Base-by-base conservation (phyloP, 2,329 filamentous ascomycete species). In the Thielaviopsis ethacetica region DNA sequence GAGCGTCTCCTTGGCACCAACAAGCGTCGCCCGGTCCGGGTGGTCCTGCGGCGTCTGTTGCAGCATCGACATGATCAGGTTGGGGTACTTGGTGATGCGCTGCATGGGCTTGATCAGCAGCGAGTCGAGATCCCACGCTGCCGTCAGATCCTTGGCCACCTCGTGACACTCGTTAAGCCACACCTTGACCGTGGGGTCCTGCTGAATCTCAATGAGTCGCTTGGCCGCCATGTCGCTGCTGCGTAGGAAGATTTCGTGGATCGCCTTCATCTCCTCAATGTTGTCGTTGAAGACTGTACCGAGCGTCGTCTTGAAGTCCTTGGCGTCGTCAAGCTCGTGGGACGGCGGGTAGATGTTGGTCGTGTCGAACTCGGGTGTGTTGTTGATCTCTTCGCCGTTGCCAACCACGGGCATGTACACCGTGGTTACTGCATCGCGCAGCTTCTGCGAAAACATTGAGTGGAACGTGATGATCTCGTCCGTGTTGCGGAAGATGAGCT, bases 71-170 rank as follows among this genome's bases (percentile, higher is more conserved):
- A 83, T 82, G 52, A 98, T 81, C 49, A 98, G 76, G 53, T 95
- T 83, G 3, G 90, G 90, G 67, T 97, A 98, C 67, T 96, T 96
- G 38, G 91, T 84, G 62, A 97, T 85, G 54, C 93, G 83, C 71
- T 98, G 93, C 69, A 95, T 91, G 1, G 93, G 93, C 71, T 98
- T 98, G 67, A 98, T 91, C 21, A 98, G 79, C n/a, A 98, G 76
- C 0, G 93, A 95, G 69, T 96, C 91, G 62, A 98, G 72, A 69
- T 95, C 88, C 93, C 93, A 98, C 0, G 93, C 91, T 26, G 84
- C 83, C 0, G 93, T 98, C 63, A 98, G 78, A 68, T 96, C 93
- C 65, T 89, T 87, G 13, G 91, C 91, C 66, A 91, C 91, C 65
- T 89, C 84, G 66, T 93, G 90, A 71, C 93, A 98, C 70, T 96